Evolutionary conservation across 164 flowering plant genomes (phyloP), one percentile per base, ranked within the genome.

Genomic region (Kalanchoe fedtschenkoi): DNA sequence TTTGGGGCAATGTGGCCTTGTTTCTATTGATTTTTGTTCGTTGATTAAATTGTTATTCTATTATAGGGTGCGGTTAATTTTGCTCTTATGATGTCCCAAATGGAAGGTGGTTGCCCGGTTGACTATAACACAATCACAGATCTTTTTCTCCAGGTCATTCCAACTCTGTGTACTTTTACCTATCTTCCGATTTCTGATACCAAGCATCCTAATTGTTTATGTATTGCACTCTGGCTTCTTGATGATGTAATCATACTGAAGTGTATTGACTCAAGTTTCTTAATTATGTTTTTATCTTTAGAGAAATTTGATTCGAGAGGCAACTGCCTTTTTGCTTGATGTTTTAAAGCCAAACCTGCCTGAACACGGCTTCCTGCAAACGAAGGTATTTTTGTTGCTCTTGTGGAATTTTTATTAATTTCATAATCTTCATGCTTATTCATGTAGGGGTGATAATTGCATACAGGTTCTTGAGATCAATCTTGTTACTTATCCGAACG

Each of bases 401-500:
- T 22, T 6, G 33, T 19, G 14, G n/a, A 15, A 15, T 42, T 19
- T 42, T 1, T 15, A 42, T 42, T 5, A 2, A 13, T 42, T 2
- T 42, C 14, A 42, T 42, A 13, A 39, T 5, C n/a, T 13, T 15
- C 46, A 1, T 42, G 17, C 5, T 42, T 42, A 13, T 42, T 42
- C 46, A 15, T 13, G 46, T 42, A 19, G 17, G 14, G n/a, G 4
- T 58, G 58, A 47, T 42, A 39, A 17, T 34, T 51, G 16, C 61
- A 26, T 59, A 21, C 72, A 93, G 99, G 99, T 93, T 19, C 71
- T 93, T 75, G 99, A 93, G 59, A 88, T 93, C 78, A 93, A 93
- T 75, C 76, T 93, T 30, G 97, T 93, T n/a, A 88, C 99, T 6
- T 93, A 86, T 73, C 97, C 99, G 30, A 93, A 93, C 75, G 99